phyloP scores from a whole-genome alignment of 352 stramenopile genomes.

The Phytophthora hybrid region DNA sequence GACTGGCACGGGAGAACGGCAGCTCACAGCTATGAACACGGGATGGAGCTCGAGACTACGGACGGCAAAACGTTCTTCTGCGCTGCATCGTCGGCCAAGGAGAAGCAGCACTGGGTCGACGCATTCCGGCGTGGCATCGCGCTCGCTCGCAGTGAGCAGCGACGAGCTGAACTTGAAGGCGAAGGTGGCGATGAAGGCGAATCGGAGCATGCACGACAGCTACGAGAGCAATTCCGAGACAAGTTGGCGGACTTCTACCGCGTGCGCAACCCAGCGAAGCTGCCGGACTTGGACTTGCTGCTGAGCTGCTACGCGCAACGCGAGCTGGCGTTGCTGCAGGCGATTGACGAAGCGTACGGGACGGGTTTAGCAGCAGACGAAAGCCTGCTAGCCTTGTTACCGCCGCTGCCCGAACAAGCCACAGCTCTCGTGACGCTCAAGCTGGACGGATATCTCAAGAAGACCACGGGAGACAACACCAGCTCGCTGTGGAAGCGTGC shows the following conservation, averaged over 20 bases:
- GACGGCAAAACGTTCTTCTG: conserved; percentile 83
- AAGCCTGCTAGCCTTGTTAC: conserved; percentile 42
- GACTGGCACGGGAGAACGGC: conserved; percentile 79
- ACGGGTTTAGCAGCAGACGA: conserved; percentile 43
- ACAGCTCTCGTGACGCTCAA: conserved; percentile 46
- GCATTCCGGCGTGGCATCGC: conserved; percentile 68
- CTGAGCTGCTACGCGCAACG: conserved; percentile 56
- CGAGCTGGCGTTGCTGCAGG: conserved; percentile 57
- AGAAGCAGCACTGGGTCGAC: conserved; percentile 71
- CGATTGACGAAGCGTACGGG: conserved; percentile 56
- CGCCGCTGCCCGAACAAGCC: conserved; percentile 41
- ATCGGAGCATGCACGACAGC: conserved; percentile 28
- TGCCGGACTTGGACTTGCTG: conserved; percentile 56
- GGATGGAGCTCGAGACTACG: conserved; percentile 72
- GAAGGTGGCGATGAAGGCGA: conserved; percentile 2
- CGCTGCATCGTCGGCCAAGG: conserved; percentile 54
- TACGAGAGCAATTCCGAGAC: conserved; percentile 45
- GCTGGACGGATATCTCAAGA: conserved; percentile 48
- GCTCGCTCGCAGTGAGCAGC: conserved; percentile 28
- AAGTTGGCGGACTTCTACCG: conserved; percentile 61
- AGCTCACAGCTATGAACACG: conserved; percentile 59
- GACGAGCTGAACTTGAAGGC: conserved; percentile 12
- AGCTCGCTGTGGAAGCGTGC: conserved; percentile 46
- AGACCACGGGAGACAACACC: conserved; percentile 34
- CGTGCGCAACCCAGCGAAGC: conserved; percentile 61